Conservation (phyloP, 345 rosid genomes). For the Brassica carinata region DNA sequence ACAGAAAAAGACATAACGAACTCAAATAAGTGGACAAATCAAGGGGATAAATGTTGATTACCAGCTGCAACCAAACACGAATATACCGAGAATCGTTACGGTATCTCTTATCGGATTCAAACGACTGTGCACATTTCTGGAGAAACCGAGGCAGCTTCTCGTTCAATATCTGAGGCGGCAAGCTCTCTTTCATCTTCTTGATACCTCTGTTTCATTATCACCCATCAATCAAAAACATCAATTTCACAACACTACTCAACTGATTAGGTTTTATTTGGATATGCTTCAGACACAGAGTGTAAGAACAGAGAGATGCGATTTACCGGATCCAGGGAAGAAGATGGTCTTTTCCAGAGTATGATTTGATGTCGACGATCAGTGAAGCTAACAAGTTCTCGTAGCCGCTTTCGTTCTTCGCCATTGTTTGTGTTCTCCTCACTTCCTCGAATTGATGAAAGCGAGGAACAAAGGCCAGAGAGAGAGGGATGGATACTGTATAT, state of each 20-base stretch:
- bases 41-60: conserved; percentile 28
- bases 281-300: conserved; percentile 7
- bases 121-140: conserved; percentile 75
- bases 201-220: conserved; percentile 55
- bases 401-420: conserved; percentile 41
- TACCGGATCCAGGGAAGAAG: conserved; percentile 96
- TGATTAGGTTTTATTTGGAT: neutral
- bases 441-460: conserved; percentile 15
- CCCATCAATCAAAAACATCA: conserved; percentile 3
- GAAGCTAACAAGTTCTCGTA: conserved; percentile 62
- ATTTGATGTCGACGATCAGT: conserved; percentile 70
- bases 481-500: neutral
- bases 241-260: too few species aligned
- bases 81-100: conserved; percentile 77
- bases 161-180: conserved; percentile 52
- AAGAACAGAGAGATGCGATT: conserved; percentile 2
- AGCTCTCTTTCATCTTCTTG: conserved; percentile 67
- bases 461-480: neutral
- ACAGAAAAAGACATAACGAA: too few species aligned
- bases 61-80: conserved; percentile 94
- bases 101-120: conserved; percentile 77
- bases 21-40: neutral
- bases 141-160: conserved; percentile 90
- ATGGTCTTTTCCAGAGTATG: conserved; percentile 79
- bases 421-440: conserved; percentile 1